Evolutionary conservation across 257 asterid species (phyloP).

Genomic region (Osmanthus fragrans): DNA sequence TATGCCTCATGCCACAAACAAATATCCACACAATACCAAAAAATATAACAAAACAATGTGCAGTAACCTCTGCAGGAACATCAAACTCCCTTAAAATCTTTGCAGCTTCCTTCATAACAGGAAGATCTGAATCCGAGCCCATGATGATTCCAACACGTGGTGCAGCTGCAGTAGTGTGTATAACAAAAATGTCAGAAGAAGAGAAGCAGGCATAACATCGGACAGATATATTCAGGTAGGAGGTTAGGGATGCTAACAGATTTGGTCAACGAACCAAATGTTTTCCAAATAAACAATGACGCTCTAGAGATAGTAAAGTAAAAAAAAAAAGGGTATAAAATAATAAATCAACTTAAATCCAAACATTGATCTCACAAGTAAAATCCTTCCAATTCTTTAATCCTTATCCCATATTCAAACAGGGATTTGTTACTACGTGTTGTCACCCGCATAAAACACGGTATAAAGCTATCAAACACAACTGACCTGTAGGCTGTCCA

Average conservation of each 20-base stretch:
- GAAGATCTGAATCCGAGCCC: conserved; percentile 99
- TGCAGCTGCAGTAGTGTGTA: conserved; percentile 38
- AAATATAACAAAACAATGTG: conserved; percentile 6
- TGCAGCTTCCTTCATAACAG: conserved; percentile 98
- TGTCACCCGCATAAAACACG: conserved; percentile 15
- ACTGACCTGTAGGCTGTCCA: conserved; percentile 55
- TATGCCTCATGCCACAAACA: background rate
- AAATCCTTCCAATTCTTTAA: background rate
- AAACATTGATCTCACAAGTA: background rate
- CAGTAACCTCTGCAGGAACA: conserved; percentile 78
- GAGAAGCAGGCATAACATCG: background rate
- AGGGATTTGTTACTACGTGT: background rate
- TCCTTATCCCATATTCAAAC: background rate
- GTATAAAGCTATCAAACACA: conserved; percentile 2
- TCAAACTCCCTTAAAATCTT: conserved; percentile 74
- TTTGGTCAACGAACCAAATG: background rate
- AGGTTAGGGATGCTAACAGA: background rate
- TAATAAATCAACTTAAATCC: background rate
- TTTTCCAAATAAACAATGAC: conserved; percentile 1
- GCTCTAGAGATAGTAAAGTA: background rate
- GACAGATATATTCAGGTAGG: background rate
- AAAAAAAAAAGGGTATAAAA: background rate
- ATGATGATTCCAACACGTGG: conserved; percentile 96
- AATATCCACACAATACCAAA: background rate
- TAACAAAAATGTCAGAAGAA: background rate